Base-by-base conservation (phyloP, 257 asterid species). In the Solanum rostratum region DNA sequence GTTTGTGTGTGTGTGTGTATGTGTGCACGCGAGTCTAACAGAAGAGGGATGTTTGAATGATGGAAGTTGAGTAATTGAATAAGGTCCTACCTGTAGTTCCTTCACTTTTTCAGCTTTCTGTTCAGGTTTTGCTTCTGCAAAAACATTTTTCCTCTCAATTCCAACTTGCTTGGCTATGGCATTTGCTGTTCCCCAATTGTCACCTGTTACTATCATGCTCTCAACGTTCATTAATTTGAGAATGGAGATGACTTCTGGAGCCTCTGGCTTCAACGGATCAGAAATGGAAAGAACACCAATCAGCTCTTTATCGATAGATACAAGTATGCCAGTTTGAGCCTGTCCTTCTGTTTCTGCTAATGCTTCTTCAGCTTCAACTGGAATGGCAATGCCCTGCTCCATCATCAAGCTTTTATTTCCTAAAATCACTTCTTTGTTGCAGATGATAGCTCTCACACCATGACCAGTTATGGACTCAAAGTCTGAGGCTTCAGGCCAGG, bases 391-490 rank as follows among this genome's bases (percentile, higher is more conserved):
- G 39, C 87, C 76, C 29, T 91, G 87, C 12, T 88, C 89, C 84
- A 82, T 9, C 96, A 96, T 91, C 70, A 96, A 86, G 37, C 95
- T 90, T 89, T 88, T 92, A 82, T 96, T 96, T 55, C 99, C 98
- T 55, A 96, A 92, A 37, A 91, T 88, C 70, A 96, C 91, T 88
- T 94, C 90, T 90, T 88, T 94, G 85, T 89, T 89, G 82, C 83
- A 91, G 18, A 96, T 96, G 37, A 87, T 66, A 10, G 98, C 99
- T 89, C 85, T 93, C 88, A 96, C 98, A 10, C 98, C 99, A 13
- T 94, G 94, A 18, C 98, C 98, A 7, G 98, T 91, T 87, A 94
- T 89, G 79, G 97, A 90, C 59, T 94, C 95, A 14, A 94, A 96
- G 33, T 88, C 88, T 10, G 8, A 37, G 11, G 91, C 95, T 86